Evolutionary conservation across 2,329 filamentous ascomycete genomes (phyloP).

Genomic region (Fusarium humuli): DNA sequence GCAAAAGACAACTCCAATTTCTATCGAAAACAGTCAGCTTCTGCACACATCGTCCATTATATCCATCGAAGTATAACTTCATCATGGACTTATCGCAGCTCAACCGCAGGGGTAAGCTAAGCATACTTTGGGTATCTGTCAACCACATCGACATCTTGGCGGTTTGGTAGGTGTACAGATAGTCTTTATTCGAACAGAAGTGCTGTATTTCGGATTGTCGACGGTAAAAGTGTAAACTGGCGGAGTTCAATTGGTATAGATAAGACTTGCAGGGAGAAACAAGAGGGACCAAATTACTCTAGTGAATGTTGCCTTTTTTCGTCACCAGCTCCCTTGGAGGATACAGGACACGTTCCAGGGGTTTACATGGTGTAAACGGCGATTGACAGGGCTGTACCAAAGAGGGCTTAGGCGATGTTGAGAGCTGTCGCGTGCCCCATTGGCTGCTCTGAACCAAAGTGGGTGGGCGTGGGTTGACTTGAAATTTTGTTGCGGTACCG

Average conservation of each 20-base stretch:
- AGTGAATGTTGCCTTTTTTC: slow-evolving; percentile 36
- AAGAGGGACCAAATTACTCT: slow-evolving; percentile 31
- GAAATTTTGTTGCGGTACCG: slow-evolving; percentile 39
- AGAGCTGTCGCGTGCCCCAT: slow-evolving; percentile 31
- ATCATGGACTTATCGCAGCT: slow-evolving; percentile 3
- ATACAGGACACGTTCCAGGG: slow-evolving; percentile 37
- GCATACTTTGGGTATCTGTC: slow-evolving; percentile 92
- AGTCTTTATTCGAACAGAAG: slow-evolving; percentile 1
- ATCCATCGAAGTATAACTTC: not conserved
- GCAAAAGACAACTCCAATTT: slow-evolving; percentile 97
- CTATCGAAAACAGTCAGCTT: slow-evolving; percentile 63
- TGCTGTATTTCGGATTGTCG: not conserved
- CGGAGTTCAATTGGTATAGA: slow-evolving; percentile 12
- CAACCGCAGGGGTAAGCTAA: slow-evolving; percentile 18
- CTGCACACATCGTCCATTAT: not conserved
- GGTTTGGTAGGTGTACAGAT: slow-evolving; percentile 10
- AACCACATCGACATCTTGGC: slow-evolving; percentile 85
- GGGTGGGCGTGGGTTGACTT: slow-evolving; percentile 28
- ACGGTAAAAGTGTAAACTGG: not conserved
- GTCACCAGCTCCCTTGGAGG: slow-evolving; percentile 34
- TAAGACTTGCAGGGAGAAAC: slow-evolving; percentile 27
- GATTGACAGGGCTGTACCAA: slow-evolving; percentile 38
- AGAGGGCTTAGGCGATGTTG: slow-evolving; percentile 23
- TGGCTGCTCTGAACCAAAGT: slow-evolving; percentile 33
- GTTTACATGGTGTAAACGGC: slow-evolving; percentile 30